Evolutionary conservation across 306 rosid genomes (phyloP).

Genomic region (Prunus salicina): DNA sequence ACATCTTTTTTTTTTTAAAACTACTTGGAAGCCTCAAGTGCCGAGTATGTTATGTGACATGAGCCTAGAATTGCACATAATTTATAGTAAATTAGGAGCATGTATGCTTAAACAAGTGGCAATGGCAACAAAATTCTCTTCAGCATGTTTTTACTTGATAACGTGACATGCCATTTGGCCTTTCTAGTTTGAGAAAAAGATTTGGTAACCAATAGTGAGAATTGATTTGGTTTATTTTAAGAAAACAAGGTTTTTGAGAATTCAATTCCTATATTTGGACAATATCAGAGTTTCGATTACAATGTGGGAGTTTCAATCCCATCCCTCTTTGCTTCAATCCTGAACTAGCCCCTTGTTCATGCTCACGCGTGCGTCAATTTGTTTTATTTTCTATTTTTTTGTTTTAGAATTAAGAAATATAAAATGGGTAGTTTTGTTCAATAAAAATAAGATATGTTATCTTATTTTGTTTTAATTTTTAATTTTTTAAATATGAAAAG

Average conservation of each 20-base stretch:
- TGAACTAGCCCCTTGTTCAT: no score
- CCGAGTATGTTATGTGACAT: conserved; percentile 72
- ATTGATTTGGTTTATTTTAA: no score
- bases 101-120: neutral
- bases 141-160: neutral
- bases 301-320: neutral
- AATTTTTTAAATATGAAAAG: no score
- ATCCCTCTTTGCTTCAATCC: neutral
- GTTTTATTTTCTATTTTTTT: no score
- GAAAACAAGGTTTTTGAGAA: neutral
- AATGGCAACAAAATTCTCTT: neutral
- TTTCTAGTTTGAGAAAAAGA: no score
- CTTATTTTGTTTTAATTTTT: no score
- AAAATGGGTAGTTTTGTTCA: no score
- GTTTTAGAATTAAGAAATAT: no score
- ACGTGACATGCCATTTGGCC: neutral
- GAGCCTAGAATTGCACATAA: conserved; percentile 48
- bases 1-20: conserved; percentile 58
- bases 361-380: no score
- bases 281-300: no score
- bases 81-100: neutral
- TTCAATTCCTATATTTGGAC: neutral
- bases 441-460: no score
- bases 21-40: conserved; percentile 58
- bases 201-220: no score